A percentile compares a stretch with the other conserved stretches of the same genome.
phyloP scores from a whole-genome alignment of 1,284 basidiomycete species.

The Ganoderma boninense region DNA sequence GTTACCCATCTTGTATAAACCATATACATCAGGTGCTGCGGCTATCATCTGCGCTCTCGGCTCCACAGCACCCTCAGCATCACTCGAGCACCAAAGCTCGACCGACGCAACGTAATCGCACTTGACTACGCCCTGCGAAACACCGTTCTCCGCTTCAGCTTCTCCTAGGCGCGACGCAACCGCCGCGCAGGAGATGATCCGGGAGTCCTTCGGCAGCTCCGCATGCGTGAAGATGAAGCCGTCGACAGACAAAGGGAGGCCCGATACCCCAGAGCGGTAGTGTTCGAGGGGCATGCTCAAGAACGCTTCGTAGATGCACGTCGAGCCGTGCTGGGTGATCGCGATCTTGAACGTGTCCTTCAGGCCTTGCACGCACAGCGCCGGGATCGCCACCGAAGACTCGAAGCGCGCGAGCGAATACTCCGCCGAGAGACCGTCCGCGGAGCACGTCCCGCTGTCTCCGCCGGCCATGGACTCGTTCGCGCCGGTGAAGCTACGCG shows the following conservation, averaged over 20 bases:
- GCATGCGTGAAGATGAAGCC: slow-evolving; percentile 4
- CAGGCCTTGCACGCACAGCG: slow-evolving; percentile 5
- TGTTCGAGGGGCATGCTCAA: slow-evolving; percentile 5
- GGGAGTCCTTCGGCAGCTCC: slow-evolving; percentile 2
- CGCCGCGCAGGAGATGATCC: slow-evolving; percentile 6
- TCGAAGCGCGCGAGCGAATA: slow-evolving; percentile 6
- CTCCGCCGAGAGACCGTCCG: not conserved
- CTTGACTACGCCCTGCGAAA: not conserved
- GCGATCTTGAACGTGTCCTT: slow-evolving; percentile 7
- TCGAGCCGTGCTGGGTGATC: slow-evolving; percentile 8
- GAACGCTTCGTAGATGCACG: slow-evolving; percentile 6
- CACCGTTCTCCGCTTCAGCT: not conserved
- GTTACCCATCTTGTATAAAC: slow-evolving; percentile 1
- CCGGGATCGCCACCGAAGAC: slow-evolving; percentile 1
- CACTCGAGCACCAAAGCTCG: slow-evolving; percentile 8
- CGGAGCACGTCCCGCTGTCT: not conserved
- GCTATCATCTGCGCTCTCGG: slow-evolving; percentile 6
- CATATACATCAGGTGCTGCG: not conserved
- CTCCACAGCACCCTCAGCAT: slow-evolving; percentile 1
- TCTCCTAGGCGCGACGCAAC: not conserved
- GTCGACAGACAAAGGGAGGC: slow-evolving; percentile 4
- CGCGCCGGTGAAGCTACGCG: slow-evolving; percentile 2
- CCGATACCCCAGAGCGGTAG: slow-evolving; percentile 3
- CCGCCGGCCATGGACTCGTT: not conserved
- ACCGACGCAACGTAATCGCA: slow-evolving; percentile 7